A percentile compares a stretch with the other conserved stretches of the same genome.
These are phyloP conservation scores for Apophysomyces variabilis DNA, from an alignment of 371 early-diverging fungal genomes.

Conservation along the genomic window DNA sequence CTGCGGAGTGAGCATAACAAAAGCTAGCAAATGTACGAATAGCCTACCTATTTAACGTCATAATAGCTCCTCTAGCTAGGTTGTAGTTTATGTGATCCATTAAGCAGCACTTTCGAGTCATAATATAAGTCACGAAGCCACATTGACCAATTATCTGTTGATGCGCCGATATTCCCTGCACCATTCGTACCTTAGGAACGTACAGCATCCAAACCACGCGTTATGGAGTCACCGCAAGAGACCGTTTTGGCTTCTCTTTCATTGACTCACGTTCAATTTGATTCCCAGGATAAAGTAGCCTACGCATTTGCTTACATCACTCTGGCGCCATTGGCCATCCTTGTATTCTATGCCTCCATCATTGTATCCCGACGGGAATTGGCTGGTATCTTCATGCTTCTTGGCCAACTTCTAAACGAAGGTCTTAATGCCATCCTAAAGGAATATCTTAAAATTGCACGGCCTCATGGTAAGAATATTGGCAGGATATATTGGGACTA, in stretches of 20 bases:
- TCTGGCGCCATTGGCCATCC: conserved; percentile 76
- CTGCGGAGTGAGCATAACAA: too few relatives aligned
- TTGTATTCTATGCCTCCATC: conserved; percentile 81
- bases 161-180: too few relatives aligned
- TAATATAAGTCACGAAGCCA: too few relatives aligned
- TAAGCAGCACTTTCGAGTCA: too few relatives aligned
- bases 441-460: conserved; percentile 65
- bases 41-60: too few relatives aligned
- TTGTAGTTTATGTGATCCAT: too few relatives aligned
- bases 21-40: too few relatives aligned
- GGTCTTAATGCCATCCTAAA: conserved; percentile 75
- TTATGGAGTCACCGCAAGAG: neutral
- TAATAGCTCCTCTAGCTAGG: too few relatives aligned
- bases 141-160: too few relatives aligned
- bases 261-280: conserved; percentile 77
- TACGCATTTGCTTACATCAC: conserved; percentile 72
- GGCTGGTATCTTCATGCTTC: conserved; percentile 70
- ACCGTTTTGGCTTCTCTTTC: conserved; percentile 59
- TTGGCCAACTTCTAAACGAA: conserved; percentile 87
- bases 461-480: conserved; percentile 71
- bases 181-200: neutral
- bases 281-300: conserved; percentile 56
- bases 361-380: conserved; percentile 78
- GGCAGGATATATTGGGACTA: neutral
- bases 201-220: neutral